Percentiles rank a stretch among this genome's conserved stretches.
Evolutionary conservation across 495 filamentous ascomycete genomes (phyloP).

Genomic region (Tuber calosporum): DNA sequence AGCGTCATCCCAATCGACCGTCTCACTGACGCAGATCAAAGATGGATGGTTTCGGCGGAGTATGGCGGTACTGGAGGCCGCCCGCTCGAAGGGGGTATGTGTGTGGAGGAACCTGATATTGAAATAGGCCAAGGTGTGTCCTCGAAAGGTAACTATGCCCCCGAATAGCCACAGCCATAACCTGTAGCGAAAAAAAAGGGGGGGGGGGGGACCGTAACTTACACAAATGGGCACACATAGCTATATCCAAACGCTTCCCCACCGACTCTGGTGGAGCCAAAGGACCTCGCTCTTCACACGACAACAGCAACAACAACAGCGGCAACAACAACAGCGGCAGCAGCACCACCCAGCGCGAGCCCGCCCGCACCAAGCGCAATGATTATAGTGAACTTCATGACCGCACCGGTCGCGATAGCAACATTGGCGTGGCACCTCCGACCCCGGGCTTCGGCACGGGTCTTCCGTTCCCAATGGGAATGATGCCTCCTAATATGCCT

Average conservation of each 20-base stretch:
- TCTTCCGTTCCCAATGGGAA: slow-evolving; percentile 36
- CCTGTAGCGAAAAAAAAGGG: background rate
- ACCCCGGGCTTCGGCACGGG: slow-evolving; percentile 41
- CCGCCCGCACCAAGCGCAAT: slow-evolving; percentile 29
- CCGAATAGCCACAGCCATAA: background rate
- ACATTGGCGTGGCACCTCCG: slow-evolving; percentile 39
- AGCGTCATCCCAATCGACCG: slow-evolving; percentile 87
- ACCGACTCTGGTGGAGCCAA: slow-evolving; percentile 41
- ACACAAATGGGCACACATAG: slow-evolving; percentile 21
- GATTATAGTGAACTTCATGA: slow-evolving; percentile 38
- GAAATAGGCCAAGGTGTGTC: slow-evolving; percentile 96
- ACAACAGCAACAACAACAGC: slow-evolving; percentile 3
- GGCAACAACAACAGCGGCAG: slow-evolving; percentile 11
- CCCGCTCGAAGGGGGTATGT: slow-evolving; percentile 70
- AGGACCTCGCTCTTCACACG: slow-evolving; percentile 40
- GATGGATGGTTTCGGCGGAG: slow-evolving; percentile 94
- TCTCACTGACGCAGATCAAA: slow-evolving; percentile 89
- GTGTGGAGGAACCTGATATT: slow-evolving; percentile 95
- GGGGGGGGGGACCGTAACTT: background rate
- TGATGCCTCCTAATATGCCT: slow-evolving; percentile 37
- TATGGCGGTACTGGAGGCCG: slow-evolving; percentile 86
- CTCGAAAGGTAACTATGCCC: slow-evolving; percentile 54
- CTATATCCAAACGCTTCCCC: slow-evolving; percentile 42
- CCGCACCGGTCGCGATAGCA: slow-evolving; percentile 38
- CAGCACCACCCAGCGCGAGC: slow-evolving; percentile 33